Evolutionary conservation across 2,329 filamentous ascomycete genomes (phyloP).

Genomic region (Alternaria sp.): DNA sequence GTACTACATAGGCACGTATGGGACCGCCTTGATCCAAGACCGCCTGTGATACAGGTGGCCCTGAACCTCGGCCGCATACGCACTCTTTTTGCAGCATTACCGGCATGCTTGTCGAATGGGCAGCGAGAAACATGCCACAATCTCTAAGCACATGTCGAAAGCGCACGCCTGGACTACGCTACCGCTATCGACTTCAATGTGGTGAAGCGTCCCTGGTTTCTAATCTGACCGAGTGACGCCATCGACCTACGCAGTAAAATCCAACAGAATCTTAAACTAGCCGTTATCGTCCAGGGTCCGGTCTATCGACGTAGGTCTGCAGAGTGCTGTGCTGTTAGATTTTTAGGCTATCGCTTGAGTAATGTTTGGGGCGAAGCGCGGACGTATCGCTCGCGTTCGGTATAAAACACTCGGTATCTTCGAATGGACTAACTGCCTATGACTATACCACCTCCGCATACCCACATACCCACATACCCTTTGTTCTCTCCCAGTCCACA

Average conservation of each 20-base stretch:
- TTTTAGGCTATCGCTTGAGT: constrained; percentile 19
- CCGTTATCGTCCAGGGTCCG: constrained; percentile 23
- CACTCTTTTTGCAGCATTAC: constrained; percentile 34
- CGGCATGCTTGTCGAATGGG: constrained; percentile 26
- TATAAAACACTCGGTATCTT: constrained; percentile 31
- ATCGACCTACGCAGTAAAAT: constrained; percentile 22
- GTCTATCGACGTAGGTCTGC: constrained; percentile 24
- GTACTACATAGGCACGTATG: constrained; percentile 30
- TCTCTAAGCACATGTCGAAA: constrained; percentile 23
- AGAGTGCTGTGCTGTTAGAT: constrained; percentile 17
- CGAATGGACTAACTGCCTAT: constrained; percentile 25
- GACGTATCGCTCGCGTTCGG: constrained; percentile 8
- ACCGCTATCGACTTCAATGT: constrained; percentile 14
- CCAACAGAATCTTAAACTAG: constrained; percentile 23
- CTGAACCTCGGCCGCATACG: constrained; percentile 23
- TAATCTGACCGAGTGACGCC: constrained; percentile 27
- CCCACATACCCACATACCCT: constrained; percentile 27
- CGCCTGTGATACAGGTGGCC: constrained; percentile 19
- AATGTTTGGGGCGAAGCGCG: constrained; percentile 11
- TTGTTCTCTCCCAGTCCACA: constrained; percentile 33
- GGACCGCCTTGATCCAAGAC: constrained; percentile 21
- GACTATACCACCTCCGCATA: constrained; percentile 37
- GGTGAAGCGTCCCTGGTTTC: constrained; percentile 13
- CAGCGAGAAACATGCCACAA: constrained; percentile 32
- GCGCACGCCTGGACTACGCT: constrained; percentile 9